Percentiles rank a stretch among this genome's conserved stretches.
Conservation (phyloP, 768 basidiomycete species). For the Lyophyllum semitale region DNA sequence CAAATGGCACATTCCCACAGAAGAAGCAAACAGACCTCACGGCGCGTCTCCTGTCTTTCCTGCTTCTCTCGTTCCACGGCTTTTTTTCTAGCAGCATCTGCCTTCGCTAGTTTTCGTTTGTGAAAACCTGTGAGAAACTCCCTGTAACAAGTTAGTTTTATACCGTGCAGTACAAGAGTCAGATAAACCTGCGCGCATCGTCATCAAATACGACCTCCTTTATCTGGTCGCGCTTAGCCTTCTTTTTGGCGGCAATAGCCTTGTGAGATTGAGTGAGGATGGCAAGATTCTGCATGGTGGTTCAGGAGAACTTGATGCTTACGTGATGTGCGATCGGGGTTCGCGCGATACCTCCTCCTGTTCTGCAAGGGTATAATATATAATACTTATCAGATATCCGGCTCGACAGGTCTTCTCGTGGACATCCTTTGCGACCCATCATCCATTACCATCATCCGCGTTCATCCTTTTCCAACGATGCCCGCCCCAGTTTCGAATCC, state of each 20-base stretch:
- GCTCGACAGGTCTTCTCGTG: constrained; percentile 8
- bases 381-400: constrained; percentile 12
- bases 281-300: constrained; percentile 37
- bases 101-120: constrained; percentile 86
- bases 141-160: constrained; percentile 40
- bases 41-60: constrained; percentile 69
- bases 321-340: constrained; percentile 16
- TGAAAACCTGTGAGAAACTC: constrained; percentile 93
- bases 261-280: constrained; percentile 65
- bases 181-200: constrained; percentile 66
- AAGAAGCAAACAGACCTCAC: constrained; percentile 58
- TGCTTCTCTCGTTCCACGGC: constrained; percentile 78
- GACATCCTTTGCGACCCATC: constrained; percentile 3
- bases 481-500: constrained; percentile 12
- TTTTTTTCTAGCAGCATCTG: constrained; percentile 72
- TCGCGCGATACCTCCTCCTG: constrained; percentile 1
- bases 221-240: constrained; percentile 65
- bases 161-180: constrained; percentile 8
- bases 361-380: constrained; percentile 15
- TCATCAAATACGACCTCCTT: constrained; percentile 89
- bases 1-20: constrained; percentile 15
- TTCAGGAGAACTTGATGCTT: constrained; percentile 8
- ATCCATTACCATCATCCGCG: not conserved
- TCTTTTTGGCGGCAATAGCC: constrained; percentile 67
- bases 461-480: constrained; percentile 1